Evolutionary conservation across 1,139 yeast species (phyloP), one percentile per base, ranked within the genome.

Genomic region (Martiniozyma asiatica): DNA sequence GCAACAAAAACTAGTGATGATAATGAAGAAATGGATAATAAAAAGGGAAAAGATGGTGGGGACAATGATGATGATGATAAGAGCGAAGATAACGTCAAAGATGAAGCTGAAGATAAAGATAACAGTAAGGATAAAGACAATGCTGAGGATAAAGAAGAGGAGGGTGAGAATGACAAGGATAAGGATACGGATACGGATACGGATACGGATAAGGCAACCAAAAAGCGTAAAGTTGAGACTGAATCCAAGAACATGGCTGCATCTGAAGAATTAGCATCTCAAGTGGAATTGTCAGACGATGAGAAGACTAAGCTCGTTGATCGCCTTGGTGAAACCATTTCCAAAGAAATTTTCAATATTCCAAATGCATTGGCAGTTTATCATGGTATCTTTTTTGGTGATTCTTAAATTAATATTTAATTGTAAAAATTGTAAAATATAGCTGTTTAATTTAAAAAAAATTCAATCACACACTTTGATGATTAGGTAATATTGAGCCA

Each of bases 381-480:
- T 14, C 61, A 71, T 39, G 92, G 92, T 8, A 66, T 84, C n/a
- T 76, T 82, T 50, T 75, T 80, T 48, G 94, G 93, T 4, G 89
- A 77, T 44, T 14, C 33, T 33, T 32, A 25, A 29, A 8, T n/a
- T n/a, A n/a, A n/a, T n/a, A n/a, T n/a, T n/a, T n/a, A n/a, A n/a
- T n/a, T n/a, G n/a, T n/a, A n/a, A n/a, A n/a, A n/a, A n/a, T n/a
- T n/a, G n/a, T n/a, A n/a, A n/a, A n/a, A n/a, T n/a, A n/a, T n/a
- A n/a, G n/a, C n/a, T n/a, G n/a, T n/a, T n/a, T n/a, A n/a, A n/a
- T n/a, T n/a, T n/a, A n/a, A n/a, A n/a, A n/a, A n/a, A n/a, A n/a
- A n/a, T n/a, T n/a, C n/a, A n/a, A n/a, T n/a, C n/a, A n/a, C n/a
- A n/a, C n/a, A n/a, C n/a, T n/a, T n/a, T n/a, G n/a, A n/a, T n/a